Conservation (phyloP, 1,284 basidiomycete genomes). For the Malassezia psittaci region DNA sequence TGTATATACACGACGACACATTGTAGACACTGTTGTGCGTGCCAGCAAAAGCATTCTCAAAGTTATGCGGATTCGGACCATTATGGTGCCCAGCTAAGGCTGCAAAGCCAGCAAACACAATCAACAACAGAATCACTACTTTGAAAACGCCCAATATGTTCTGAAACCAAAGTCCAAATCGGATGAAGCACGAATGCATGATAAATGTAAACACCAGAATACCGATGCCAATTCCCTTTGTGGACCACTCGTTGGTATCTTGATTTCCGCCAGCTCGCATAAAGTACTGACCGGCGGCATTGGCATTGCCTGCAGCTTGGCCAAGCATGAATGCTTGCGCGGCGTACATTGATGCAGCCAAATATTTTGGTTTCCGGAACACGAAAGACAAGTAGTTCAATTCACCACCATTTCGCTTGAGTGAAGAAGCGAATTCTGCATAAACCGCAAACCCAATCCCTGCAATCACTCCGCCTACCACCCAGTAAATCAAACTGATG, state of each 20-base stretch:
- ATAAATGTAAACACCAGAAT: conserved; percentile 51
- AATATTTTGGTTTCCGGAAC: conserved; percentile 57
- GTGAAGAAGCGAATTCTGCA: conserved; percentile 61
- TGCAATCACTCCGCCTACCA: conserved; percentile 56
- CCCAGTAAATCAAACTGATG: conserved; percentile 55
- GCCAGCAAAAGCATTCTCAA: conserved; percentile 53
- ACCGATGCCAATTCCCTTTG: conserved; percentile 56
- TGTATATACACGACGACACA: conserved; percentile 36
- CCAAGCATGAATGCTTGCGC: conserved; percentile 58
- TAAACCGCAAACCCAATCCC: conserved; percentile 59
- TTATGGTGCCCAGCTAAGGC: conserved; percentile 53
- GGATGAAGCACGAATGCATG: conserved; percentile 56
- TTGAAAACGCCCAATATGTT: conserved; percentile 61
- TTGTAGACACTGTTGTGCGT: conserved; percentile 49
- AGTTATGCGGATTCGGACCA: conserved; percentile 52
- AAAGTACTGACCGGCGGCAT: conserved; percentile 54
- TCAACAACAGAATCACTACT: conserved; percentile 55
- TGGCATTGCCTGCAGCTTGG: conserved; percentile 57
- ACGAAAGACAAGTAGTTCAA: conserved; percentile 65
- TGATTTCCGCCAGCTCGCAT: conserved; percentile 52
- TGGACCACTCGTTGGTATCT: conserved; percentile 50
- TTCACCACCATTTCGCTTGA: conserved; percentile 63
- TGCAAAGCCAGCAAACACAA: conserved; percentile 56
- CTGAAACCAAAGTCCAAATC: conserved; percentile 58
- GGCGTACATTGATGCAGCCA: conserved; percentile 57